These are phyloP conservation scores for Leucogyrophana mollusca DNA, from an alignment of 768 basidiomycete species.

Conservation along the genomic window DNA sequence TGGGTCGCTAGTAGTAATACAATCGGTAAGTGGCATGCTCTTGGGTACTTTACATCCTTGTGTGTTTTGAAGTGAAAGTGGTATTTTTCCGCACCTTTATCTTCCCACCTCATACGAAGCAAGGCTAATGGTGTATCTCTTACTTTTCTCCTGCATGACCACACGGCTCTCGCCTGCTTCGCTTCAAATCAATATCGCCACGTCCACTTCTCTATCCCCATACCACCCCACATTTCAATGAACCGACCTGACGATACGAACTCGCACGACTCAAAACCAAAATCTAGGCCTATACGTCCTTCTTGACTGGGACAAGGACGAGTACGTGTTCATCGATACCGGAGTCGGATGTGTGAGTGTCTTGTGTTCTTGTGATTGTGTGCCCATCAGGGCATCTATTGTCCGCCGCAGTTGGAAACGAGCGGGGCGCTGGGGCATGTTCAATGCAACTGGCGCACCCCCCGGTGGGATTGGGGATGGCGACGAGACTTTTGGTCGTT, in stretches of 20 bases:
- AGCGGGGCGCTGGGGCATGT: too few species aligned
- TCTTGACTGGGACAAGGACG: conserved; percentile 61
- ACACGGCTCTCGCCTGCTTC: too few species aligned
- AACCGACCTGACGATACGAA: too few species aligned
- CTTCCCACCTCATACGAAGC: neutral
- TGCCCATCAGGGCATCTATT: neutral
- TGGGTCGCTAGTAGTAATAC: conserved; percentile 50
- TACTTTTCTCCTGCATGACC: neutral
- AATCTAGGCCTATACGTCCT: conserved; percentile 65
- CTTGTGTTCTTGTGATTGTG: conserved; percentile 1
- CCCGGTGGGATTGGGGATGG: too few species aligned
- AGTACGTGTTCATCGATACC: conserved; percentile 74
- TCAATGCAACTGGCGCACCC: too few species aligned
- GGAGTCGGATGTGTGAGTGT: conserved; percentile 68
- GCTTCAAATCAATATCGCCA: too few species aligned
- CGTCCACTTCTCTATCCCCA: too few species aligned
- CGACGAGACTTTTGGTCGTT: too few species aligned
- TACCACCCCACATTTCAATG: too few species aligned
- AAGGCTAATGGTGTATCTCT: neutral
- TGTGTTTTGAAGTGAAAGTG: neutral
- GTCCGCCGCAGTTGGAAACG: too few species aligned
- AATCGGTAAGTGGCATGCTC: conserved; percentile 29
- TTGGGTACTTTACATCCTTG: too few species aligned
- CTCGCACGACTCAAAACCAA: too few species aligned
- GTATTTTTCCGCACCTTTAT: neutral